Conservation (phyloP, 805 yeast species). For the Lipomyces mesembrius region DNA sequence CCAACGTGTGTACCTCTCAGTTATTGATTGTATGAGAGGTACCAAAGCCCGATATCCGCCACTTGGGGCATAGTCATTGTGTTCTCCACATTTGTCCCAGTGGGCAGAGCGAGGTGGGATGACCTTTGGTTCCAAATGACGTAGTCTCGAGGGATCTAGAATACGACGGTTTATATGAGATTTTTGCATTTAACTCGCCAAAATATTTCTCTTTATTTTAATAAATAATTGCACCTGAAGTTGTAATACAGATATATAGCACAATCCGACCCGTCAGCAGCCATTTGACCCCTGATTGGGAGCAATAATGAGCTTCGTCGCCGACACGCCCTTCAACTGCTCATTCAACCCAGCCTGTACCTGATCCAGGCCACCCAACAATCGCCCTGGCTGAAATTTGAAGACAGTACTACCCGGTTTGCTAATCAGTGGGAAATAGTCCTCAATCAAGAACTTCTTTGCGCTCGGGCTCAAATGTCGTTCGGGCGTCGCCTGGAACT, state of each 20-base stretch:
- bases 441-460: neutral
- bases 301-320: neutral
- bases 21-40: neutral
- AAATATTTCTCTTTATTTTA: neutral
- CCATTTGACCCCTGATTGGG: neutral
- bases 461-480: neutral
- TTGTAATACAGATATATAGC: neutral
- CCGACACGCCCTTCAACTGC: slow-evolving; percentile 4
- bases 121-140: neutral
- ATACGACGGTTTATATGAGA: neutral
- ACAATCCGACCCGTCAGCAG: no score
- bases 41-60: neutral
- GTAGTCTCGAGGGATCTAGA: neutral
- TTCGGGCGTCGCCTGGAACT: neutral
- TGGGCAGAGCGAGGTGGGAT: neutral
- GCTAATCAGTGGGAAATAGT: neutral
- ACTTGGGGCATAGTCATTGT: neutral
- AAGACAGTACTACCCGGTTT: slow-evolving; percentile 3
- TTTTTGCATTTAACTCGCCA: neutral
- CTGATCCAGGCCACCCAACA: slow-evolving; percentile 3
- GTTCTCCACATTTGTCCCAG: neutral
- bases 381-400: neutral
- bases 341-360: slow-evolving; percentile 1
- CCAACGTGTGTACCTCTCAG: neutral
- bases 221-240: neutral